Percentiles rank a stretch among this genome's conserved stretches.
phyloP scores from a whole-genome alignment of 73 alveolate species.

The Stentor roeselii region DNA sequence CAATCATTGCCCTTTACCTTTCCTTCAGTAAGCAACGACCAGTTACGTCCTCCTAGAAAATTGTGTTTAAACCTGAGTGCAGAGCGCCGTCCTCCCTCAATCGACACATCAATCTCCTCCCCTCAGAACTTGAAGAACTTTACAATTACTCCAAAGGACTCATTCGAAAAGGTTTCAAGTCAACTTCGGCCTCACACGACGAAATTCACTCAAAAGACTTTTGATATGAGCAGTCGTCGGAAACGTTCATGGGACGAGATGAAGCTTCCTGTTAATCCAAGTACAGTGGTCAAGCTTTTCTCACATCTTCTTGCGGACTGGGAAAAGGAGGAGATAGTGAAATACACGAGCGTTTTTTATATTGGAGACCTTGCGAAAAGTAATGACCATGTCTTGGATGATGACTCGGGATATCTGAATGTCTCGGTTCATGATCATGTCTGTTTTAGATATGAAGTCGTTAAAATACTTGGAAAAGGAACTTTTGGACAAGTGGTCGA shows the following conservation, averaged over 20 bases:
- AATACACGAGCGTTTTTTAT: constrained; percentile 28
- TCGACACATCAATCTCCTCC: not conserved
- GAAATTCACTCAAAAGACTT: not conserved
- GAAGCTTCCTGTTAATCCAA: not conserved
- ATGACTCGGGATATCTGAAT: constrained; percentile 1
- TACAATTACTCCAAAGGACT: not conserved
- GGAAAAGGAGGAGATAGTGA: constrained; percentile 34
- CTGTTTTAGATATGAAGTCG: constrained; percentile 19
- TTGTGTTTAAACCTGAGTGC: not conserved
- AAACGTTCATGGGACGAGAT: not conserved
- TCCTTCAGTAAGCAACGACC: not conserved
- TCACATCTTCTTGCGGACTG: constrained; percentile 11
- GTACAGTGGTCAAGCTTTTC: constrained; percentile 1
- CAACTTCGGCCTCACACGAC: not conserved
- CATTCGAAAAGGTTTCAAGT: not conserved
- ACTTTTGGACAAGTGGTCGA: constrained; percentile 20
- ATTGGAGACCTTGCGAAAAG: constrained; percentile 10
- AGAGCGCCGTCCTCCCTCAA: not conserved
- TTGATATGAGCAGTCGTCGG: not conserved
- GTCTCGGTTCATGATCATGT: constrained; percentile 1
- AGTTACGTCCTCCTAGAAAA: not conserved
- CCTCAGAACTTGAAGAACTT: not conserved
- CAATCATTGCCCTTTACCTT: not conserved
- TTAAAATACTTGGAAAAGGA: constrained; percentile 23
- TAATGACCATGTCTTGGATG: constrained; percentile 68